phyloP scores from a whole-genome alignment of 108 stramenopile species.

The Conticribra guillardii region DNA sequence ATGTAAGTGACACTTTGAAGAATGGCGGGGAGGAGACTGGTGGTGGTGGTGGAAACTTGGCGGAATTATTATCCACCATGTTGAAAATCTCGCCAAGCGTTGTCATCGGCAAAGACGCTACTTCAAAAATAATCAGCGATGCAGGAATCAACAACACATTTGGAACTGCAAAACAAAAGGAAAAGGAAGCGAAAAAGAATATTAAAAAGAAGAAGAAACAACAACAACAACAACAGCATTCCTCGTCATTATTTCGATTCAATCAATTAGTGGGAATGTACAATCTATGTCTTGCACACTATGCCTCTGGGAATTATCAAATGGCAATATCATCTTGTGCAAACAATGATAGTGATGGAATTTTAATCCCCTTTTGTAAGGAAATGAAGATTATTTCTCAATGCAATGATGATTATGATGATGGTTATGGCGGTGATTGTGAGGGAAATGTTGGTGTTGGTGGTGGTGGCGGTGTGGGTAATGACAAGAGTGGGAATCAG shows the following conservation, averaged over 20 bases:
- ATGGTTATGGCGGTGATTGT: neutral
- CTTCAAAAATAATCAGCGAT: no score
- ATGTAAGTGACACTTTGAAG: neutral
- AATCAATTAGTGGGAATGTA: conserved; percentile 11
- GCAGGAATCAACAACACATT: no score
- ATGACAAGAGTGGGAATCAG: no score
- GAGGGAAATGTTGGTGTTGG: neutral
- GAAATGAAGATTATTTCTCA: neutral
- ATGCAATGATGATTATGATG: neutral
- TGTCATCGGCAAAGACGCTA: neutral
- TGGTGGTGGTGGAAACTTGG: neutral
- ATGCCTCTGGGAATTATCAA: conserved; percentile 2
- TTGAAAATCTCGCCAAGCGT: neutral
- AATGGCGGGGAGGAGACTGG: neutral
- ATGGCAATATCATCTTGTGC: no score
- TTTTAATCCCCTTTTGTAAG: neutral
- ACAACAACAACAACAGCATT: neutral
- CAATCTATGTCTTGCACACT: conserved; percentile 21
- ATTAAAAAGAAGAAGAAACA: neutral
- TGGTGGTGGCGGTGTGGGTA: neutral
- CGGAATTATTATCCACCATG: neutral
- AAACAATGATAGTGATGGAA: no score
- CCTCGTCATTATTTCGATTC: neutral
- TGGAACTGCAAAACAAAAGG: conserved; percentile 1
- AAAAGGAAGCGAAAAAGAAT: neutral